Evolutionary conservation across 2,329 filamentous ascomycete species (phyloP), one percentile per base, ranked within the genome.

Genomic region (Didymellaceae sp.): DNA sequence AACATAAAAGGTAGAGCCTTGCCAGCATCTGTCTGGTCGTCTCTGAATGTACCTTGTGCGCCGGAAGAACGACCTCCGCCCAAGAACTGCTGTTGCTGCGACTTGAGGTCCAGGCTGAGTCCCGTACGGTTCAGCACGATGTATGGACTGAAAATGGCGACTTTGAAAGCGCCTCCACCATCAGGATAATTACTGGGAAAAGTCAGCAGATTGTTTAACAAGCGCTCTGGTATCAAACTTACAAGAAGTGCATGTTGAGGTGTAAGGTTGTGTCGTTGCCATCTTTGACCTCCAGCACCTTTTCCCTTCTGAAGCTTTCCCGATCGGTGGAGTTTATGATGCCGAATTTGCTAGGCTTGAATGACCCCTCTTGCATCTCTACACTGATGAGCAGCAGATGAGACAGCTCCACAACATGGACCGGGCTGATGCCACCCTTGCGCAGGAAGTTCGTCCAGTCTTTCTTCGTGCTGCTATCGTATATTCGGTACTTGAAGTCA

Each of bases 401-500:
- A 0, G 93, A 97, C 16, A 99, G 80, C 74, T 99, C 93, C 14
- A 97, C 93, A 8, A 97, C 92, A 70, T 99, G 94, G 0, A 99
- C 92, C 0, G 95, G 95, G 70, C 94, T 99, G 48, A 97, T 88
- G 11, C 95, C 95, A 20, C 95, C 94, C 74, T 97, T 97, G 49
- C 94, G 86, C 37, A 99, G 78, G 76, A 99, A 99, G 72, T 99
- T 99, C 4, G 91, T 95, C 94, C 94, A 99, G 71, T 99, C 94
- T 71, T 95, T 96, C 79, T 93, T 95, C 0, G 92, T 97, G 72
- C 96, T 95, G 77, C 95, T 97, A 78, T 99, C 94, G 68, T 97
- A 99, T 46, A 99, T 97, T 46, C 93, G 86, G 73, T 99, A 99
- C 74, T 99, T 97, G 84, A 99, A 99, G 74, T 99, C 94, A 68